Percentiles rank a stretch among this genome's conserved stretches.
phyloP scores from a whole-genome alignment of 129 eudicot species.

The Apium graveolens region DNA sequence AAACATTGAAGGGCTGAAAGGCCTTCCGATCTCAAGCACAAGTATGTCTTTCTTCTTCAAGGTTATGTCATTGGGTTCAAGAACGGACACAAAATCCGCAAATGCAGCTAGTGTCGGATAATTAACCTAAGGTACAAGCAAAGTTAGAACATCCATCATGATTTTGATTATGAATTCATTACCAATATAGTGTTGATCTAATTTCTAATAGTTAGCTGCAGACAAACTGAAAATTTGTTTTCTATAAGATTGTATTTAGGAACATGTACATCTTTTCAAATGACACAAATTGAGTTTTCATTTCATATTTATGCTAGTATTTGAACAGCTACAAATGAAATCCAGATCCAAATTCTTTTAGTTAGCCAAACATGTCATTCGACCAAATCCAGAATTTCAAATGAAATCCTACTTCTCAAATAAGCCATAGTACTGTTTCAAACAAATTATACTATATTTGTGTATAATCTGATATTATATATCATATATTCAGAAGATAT shows the following conservation, averaged over 20 bases:
- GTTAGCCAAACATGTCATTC: too few relatives aligned
- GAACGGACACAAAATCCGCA: constrained; percentile 55
- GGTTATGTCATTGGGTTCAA: constrained; percentile 50
- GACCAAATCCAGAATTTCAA: too few relatives aligned
- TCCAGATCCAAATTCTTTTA: too few relatives aligned
- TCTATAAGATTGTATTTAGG: not conserved
- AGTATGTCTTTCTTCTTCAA: constrained; percentile 45
- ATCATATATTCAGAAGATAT: not conserved
- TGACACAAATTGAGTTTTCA: too few relatives aligned
- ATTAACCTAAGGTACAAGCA: constrained; percentile 33
- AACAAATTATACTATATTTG: not conserved
- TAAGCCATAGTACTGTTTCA: not conserved
- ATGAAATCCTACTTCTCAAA: too few relatives aligned
- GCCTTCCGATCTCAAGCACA: constrained; percentile 57
- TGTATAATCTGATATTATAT: not conserved
- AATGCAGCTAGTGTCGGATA: constrained; percentile 73
- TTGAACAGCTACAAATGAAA: too few relatives aligned
- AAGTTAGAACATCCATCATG: constrained; percentile 10
- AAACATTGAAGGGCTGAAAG: constrained; percentile 79
- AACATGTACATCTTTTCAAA: too few relatives aligned
- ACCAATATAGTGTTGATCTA: not conserved
- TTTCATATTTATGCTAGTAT: too few relatives aligned
- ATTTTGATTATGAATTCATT: not conserved
- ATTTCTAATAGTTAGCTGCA: not conserved
- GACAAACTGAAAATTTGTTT: not conserved